phyloP scores from a whole-genome alignment of 2,329 filamentous ascomycete genomes.

The Fusarium sp. region DNA sequence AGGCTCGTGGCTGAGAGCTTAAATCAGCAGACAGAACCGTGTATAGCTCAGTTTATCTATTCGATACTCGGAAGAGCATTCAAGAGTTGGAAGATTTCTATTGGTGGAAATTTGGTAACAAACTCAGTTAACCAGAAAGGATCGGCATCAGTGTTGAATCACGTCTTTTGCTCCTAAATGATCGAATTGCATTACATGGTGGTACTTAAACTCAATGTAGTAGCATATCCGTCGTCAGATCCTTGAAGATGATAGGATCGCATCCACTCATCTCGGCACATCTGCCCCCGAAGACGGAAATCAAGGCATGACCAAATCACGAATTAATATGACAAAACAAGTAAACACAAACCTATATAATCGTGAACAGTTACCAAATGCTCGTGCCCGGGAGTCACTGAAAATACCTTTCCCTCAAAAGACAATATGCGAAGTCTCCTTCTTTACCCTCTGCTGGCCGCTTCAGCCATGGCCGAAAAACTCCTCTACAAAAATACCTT shows the following conservation, averaged over 20 bases:
- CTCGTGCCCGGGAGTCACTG: fast-evolving
- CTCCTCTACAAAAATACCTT: slow-evolving; percentile 38
- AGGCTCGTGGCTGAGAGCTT: no score
- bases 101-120: slow-evolving; percentile 6
- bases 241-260: background rate
- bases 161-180: slow-evolving; percentile 8
- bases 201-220: slow-evolving; percentile 3
- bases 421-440: slow-evolving; percentile 3
- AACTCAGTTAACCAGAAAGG: background rate
- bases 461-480: slow-evolving; percentile 14
- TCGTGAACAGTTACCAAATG: fast-evolving
- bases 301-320: background rate
- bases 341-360: background rate
- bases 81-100: background rate
- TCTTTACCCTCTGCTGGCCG: slow-evolving; percentile 4
- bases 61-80: fast-evolving
- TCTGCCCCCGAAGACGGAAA: background rate
- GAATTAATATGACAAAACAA: background rate
- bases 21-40: no score
- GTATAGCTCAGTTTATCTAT: no score
- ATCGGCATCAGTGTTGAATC: background rate
- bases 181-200: background rate
- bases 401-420: no score
- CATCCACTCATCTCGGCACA: background rate
- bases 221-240: background rate